Evolutionary conservation across 2,329 filamentous ascomycete species (phyloP).

Genomic region (Arthrobotrys sphaeroides): DNA sequence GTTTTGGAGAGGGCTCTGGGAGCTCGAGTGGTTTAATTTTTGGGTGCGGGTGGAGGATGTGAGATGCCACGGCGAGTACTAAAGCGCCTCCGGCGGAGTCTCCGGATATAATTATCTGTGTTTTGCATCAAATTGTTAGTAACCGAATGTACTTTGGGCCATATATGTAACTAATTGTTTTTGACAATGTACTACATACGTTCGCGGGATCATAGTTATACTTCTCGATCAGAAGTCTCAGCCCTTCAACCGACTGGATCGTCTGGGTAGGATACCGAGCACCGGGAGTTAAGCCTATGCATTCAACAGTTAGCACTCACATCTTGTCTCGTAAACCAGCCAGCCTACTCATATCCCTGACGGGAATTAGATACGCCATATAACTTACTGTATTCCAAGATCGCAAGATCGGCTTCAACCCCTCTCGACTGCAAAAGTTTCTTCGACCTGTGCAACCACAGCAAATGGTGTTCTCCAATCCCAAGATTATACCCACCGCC

Average conservation of each 20-base stretch:
- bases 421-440: constrained; percentile 28
- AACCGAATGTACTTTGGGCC: too few species aligned
- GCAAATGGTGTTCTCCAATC: constrained; percentile 27
- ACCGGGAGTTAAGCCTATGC: constrained; percentile 30
- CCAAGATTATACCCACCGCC: constrained; percentile 47
- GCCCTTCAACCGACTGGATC: constrained; percentile 34
- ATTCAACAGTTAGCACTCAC: neutral
- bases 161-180: too few species aligned
- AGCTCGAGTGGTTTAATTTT: constrained; percentile 62
- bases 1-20: constrained; percentile 60
- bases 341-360: neutral
- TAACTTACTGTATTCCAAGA: constrained; percentile 42
- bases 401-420: constrained; percentile 23
- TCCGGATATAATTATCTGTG: constrained; percentile 65
- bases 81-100: constrained; percentile 69
- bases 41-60: constrained; percentile 69
- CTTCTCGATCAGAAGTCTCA: constrained; percentile 25
- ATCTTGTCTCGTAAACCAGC: too few species aligned
- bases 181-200: constrained; percentile 61
- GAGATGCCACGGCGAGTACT: constrained; percentile 63
- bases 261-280: constrained; percentile 41
- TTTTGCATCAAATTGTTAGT: constrained; percentile 91
- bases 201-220: constrained; percentile 44
- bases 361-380: neutral
- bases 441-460: constrained; percentile 16